Conservation (phyloP, 805 yeast species). For the Saccharomycopsis sp. region DNA sequence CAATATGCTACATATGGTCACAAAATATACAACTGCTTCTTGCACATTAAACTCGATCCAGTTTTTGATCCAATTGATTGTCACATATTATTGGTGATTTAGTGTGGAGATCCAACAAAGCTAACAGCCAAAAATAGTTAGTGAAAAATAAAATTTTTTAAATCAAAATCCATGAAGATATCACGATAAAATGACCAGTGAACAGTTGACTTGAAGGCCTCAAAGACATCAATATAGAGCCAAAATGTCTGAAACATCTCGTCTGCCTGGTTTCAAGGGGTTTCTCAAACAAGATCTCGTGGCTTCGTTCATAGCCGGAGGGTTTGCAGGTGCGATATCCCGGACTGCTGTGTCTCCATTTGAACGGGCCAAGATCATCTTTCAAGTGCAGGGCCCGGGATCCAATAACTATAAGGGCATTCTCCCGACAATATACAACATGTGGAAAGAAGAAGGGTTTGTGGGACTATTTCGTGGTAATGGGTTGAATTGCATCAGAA, state of each 20-base stretch:
- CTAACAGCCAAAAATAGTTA: background rate
- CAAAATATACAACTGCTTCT: background rate
- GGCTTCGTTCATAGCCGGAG: constrained; percentile 66
- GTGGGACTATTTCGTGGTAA: constrained; percentile 87
- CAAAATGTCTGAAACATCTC: background rate
- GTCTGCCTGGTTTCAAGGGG: background rate
- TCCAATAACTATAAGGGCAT: constrained; percentile 56
- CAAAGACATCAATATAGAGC: background rate
- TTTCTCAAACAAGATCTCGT: constrained; percentile 42
- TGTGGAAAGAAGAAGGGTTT: constrained; percentile 90
- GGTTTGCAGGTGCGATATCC: constrained; percentile 73
- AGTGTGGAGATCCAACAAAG: background rate
- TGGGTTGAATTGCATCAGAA: constrained; percentile 80
- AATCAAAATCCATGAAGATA: too few relatives aligned
- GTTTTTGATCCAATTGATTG: background rate
- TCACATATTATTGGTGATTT: background rate
- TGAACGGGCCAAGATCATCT: constrained; percentile 86
- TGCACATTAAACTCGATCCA: background rate
- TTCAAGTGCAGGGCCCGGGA: constrained; percentile 74
- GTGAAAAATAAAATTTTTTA: background rate
- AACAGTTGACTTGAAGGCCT: background rate
- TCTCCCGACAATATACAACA: constrained; percentile 62
- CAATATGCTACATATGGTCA: too few relatives aligned
- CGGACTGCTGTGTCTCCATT: constrained; percentile 86
- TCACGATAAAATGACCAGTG: too few relatives aligned